Evolutionary conservation across 768 basidiomycete species (phyloP).

Genomic region (Termitomyces sp.): DNA sequence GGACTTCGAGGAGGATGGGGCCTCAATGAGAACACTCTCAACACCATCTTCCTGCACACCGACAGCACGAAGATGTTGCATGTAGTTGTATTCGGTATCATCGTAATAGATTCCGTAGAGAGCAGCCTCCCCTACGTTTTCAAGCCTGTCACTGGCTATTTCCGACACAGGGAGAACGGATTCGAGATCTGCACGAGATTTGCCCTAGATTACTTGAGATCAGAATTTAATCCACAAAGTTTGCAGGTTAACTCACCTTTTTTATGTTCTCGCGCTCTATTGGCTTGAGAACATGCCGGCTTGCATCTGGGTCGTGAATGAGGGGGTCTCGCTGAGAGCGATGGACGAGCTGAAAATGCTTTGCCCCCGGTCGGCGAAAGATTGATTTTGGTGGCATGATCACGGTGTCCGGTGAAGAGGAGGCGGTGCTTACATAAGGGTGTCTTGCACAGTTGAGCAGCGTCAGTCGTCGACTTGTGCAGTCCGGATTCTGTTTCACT

Average conservation of each 20-base stretch:
- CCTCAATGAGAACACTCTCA: conserved; percentile 78
- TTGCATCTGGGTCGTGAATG: conserved; percentile 89
- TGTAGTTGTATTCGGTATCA: conserved; percentile 96
- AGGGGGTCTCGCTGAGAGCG: conserved; percentile 94
- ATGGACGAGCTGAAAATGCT: conserved; percentile 96
- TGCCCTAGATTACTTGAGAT: conserved; percentile 48
- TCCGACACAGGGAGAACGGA: conserved; percentile 45
- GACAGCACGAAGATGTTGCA: conserved; percentile 87
- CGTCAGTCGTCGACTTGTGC: conserved; percentile 13
- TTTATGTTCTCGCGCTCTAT: conserved; percentile 69
- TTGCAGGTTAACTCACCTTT: conserved; percentile 41
- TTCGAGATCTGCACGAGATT: conserved; percentile 81
- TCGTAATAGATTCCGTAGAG: conserved; percentile 92
- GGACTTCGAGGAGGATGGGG: conserved; percentile 43
- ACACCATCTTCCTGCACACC: conserved; percentile 78
- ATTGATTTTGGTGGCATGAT: conserved; percentile 79
- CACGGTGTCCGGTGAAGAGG: conserved; percentile 19
- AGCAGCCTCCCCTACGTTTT: conserved; percentile 82
- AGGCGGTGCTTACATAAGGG: conserved; percentile 29
- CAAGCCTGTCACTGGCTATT: conserved; percentile 40
- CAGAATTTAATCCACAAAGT: conserved; percentile 8
- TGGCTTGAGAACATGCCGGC: conserved; percentile 83
- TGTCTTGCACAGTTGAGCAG: conserved; percentile 16
- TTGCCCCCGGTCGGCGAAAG: conserved; percentile 85
- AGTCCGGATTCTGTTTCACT: conserved; percentile 10